Evolutionary conservation across 331 rosid genomes (phyloP).

Genomic region (Dryas integrifolia): DNA sequence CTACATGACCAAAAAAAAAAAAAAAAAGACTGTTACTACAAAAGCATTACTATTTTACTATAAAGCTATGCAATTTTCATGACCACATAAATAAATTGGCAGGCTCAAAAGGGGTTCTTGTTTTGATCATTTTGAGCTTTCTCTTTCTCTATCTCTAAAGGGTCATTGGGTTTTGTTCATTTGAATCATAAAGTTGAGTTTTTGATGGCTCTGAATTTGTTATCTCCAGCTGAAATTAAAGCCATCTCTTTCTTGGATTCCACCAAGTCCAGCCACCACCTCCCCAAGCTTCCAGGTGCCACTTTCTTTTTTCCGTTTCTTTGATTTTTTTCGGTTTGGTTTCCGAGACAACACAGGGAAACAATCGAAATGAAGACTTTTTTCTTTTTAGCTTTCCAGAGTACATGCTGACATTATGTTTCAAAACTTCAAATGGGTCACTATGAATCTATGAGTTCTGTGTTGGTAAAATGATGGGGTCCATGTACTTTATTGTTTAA

Average conservation of each 20-base stretch:
- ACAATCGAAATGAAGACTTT: not conserved
- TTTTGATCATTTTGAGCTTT: not conserved
- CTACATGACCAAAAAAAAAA: too few relatives aligned
- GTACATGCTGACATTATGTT: constrained; percentile 16
- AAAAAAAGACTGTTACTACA: not conserved
- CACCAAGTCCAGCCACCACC: constrained; percentile 31
- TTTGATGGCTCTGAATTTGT: constrained; percentile 46
- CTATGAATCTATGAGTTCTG: not conserved
- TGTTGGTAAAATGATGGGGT: constrained; percentile 1
- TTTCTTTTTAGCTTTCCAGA: not conserved
- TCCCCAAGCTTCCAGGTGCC: constrained; percentile 48
- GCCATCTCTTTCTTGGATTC: constrained; percentile 48
- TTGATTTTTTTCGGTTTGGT: constrained; percentile 16
- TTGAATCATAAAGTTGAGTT: not conserved
- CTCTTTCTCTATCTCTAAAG: not conserved
- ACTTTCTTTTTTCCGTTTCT: constrained; percentile 2
- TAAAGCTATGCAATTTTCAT: not conserved
- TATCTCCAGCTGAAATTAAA: constrained; percentile 51
- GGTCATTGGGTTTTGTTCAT: not conserved
- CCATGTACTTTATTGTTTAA: not conserved
- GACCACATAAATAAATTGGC: constrained; percentile 11
- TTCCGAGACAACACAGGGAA: not conserved
- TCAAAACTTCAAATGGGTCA: not conserved
- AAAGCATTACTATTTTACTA: not conserved
- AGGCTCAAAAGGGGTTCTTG: not conserved